These are phyloP conservation scores for Curvularia eragrostidis DNA, from an alignment of 2,329 filamentous ascomycete species.

Conservation along the genomic window DNA sequence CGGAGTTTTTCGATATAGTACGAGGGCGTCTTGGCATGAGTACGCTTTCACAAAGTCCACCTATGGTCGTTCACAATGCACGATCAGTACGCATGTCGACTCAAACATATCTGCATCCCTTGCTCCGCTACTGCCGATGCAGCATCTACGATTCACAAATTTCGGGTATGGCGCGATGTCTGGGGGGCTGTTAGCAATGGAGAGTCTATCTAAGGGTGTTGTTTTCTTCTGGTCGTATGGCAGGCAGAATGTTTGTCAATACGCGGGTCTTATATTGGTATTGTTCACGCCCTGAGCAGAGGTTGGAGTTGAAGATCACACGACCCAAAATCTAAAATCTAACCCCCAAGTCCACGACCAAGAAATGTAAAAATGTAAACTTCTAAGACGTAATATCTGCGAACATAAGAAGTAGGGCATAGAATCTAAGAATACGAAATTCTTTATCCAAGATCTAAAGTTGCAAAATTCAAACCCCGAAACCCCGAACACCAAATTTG, in stretches of 20 bases:
- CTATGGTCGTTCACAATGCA: not conserved
- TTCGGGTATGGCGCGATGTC: not conserved
- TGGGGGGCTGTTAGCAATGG: not conserved
- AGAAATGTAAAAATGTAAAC: not conserved
- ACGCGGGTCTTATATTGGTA: not conserved
- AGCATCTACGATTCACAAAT: no score
- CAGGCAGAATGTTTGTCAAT: not conserved
- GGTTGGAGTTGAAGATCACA: no score
- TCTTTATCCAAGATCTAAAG: not conserved
- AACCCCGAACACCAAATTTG: not conserved
- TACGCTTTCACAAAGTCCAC: not conserved
- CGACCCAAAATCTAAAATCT: not conserved
- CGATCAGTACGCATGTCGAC: not conserved
- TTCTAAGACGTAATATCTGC: not conserved
- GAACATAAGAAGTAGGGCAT: not conserved
- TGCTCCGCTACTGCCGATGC: not conserved
- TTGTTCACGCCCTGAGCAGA: not conserved
- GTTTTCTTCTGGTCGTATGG: not conserved
- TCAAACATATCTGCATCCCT: not conserved
- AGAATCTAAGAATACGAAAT: not conserved
- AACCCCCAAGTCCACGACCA: no score
- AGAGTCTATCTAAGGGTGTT: not conserved
- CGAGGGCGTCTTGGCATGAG: not conserved
- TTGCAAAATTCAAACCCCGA: not conserved
- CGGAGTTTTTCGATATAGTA: not conserved